Base-by-base conservation (phyloP, 2,329 filamentous ascomycete genomes). In the Lasiodiplodia hormozganensis region DNA sequence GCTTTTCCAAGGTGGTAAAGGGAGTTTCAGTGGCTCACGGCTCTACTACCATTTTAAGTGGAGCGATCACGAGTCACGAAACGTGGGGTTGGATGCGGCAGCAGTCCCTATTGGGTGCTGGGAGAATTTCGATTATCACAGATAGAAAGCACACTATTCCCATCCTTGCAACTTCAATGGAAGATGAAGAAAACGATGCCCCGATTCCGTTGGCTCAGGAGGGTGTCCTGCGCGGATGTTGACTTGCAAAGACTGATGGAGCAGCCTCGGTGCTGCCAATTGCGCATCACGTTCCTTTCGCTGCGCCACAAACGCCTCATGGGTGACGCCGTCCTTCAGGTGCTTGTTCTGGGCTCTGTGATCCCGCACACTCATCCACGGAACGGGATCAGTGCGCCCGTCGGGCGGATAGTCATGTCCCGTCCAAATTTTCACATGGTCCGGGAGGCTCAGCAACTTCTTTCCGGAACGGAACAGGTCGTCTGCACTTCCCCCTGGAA, bases 181-280 rank as follows among this genome's bases (percentile, higher is more conserved):
- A 88, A 92, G 73, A 90, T 93, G 52, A 79, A 84, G 49, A 28
- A 71, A 36, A 36, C 69, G 47, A 23, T 53, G 65, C 2, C 69
- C 70, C 36, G 53, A 34, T 36, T 52, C 65, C 8, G 53, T 70
- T 23, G 47, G 53, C 21, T 21, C 40, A 0, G 80, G 79, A 51
- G 82, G 72, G 36, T 73, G 72, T 0, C 79, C 79, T 0, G 74
- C 80, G n/a, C 79, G 76, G 49, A 82, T 74, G 67, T 82, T 82
- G 8, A 82, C 70, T 71, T 82, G 80, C 72, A 82, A 68, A 2
- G 78, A 76, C 54, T 76, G 78, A 67, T 80, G 75, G 40, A 82
- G 64, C 67, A 82, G 66, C 47, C 70, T 76, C 2, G 79, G 80
- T 38, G 74, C 76, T 5, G 67, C 69, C 40, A 82, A 64, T 0